phyloP scores from a whole-genome alignment of 768 basidiomycete species.

The Dioszegia aurantiaca region DNA sequence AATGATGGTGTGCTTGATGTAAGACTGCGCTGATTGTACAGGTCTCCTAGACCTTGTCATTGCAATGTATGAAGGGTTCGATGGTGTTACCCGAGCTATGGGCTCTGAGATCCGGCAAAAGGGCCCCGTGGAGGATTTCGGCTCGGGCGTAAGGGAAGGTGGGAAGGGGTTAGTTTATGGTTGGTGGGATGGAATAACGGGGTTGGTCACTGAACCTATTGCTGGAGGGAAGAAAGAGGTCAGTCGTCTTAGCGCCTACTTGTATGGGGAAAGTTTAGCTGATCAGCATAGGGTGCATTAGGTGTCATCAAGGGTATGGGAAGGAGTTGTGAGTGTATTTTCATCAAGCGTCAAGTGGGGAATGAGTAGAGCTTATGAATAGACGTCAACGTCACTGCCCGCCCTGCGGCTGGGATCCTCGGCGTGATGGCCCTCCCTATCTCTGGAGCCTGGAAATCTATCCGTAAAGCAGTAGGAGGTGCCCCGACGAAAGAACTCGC shows the following conservation, averaged over 20 bases:
- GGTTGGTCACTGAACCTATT: slow-evolving; percentile 54
- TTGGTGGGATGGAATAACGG: slow-evolving; percentile 55
- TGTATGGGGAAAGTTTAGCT: slow-evolving; percentile 11
- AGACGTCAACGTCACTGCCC: slow-evolving; percentile 52
- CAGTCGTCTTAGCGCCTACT: slow-evolving; percentile 3
- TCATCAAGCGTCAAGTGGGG: no score
- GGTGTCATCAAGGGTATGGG: slow-evolving; percentile 54
- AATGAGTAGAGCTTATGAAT: no score
- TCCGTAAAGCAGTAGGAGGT: slow-evolving; percentile 26
- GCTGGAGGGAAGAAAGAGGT: slow-evolving; percentile 54
- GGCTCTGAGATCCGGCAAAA: slow-evolving; percentile 55
- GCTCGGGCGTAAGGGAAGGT: slow-evolving; percentile 57
- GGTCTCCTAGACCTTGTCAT: slow-evolving; percentile 34
- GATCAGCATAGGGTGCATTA: slow-evolving; percentile 45
- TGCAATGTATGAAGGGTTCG: slow-evolving; percentile 57
- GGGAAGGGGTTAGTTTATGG: slow-evolving; percentile 55
- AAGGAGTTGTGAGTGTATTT: slow-evolving; percentile 47
- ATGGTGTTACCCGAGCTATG: slow-evolving; percentile 55
- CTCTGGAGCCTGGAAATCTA: slow-evolving; percentile 30
- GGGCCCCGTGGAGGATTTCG: slow-evolving; percentile 56
- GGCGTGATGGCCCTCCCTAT: slow-evolving; percentile 41
- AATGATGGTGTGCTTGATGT: not conserved
- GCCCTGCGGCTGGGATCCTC: slow-evolving; percentile 49
- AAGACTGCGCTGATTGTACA: not conserved
- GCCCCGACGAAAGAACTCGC: slow-evolving; percentile 30